Conservation (phyloP, 1,139 yeast species). For the Hemisphaericaspora subhashii region DNA sequence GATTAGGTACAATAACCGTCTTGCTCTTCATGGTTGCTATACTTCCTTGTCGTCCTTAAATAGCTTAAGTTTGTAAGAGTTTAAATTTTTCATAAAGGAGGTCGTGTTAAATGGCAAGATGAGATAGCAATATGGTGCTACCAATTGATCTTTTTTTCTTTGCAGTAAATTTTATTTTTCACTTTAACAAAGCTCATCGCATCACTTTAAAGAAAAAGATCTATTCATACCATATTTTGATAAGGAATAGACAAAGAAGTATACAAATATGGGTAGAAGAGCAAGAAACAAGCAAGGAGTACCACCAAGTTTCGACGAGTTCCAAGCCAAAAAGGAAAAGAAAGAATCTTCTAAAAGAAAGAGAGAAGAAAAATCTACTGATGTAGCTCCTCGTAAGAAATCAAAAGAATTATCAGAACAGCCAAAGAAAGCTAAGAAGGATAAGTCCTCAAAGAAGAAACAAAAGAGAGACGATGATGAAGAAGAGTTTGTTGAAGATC, state of each 20-base stretch:
- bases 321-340: slow-evolving; percentile 59
- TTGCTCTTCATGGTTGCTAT: slow-evolving; percentile 6
- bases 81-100: neutral
- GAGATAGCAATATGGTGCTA: neutral
- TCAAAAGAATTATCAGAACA: slow-evolving; percentile 22
- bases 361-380: slow-evolving; percentile 25
- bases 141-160: neutral
- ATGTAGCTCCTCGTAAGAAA: slow-evolving; percentile 20
- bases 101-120: neutral
- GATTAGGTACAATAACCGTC: slow-evolving; percentile 41
- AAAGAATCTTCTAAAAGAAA: slow-evolving; percentile 37
- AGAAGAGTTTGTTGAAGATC: slow-evolving; percentile 31
- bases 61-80: too few relatives aligned
- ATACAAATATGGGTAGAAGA: slow-evolving; percentile 76
- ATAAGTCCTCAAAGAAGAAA: slow-evolving; percentile 17
- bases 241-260: too few relatives aligned
- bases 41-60: neutral
- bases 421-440: slow-evolving; percentile 25
- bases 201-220: neutral
- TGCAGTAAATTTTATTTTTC: neutral
- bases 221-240: too few relatives aligned
- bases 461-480: slow-evolving; percentile 34
- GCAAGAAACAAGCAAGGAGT: slow-evolving; percentile 87
- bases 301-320: slow-evolving; percentile 85
- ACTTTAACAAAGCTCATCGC: neutral